Percentiles rank a stretch among this genome's conserved stretches.
phyloP scores from a whole-genome alignment of 768 basidiomycete species.

The Candolleomyces efflorescens region DNA sequence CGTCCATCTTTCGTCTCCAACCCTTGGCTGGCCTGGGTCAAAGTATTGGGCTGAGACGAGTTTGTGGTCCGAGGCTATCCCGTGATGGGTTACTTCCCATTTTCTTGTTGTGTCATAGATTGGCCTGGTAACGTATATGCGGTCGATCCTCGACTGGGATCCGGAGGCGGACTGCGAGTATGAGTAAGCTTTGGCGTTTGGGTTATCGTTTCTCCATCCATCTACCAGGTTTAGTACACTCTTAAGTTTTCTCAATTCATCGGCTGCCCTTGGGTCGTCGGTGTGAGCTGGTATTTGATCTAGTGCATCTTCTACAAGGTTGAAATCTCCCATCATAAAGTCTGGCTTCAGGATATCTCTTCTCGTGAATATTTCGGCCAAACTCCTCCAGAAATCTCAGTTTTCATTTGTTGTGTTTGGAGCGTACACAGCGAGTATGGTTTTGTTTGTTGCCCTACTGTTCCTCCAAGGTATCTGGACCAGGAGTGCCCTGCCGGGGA shows the following conservation, averaged over 20 bases:
- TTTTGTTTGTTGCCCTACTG: slow-evolving; percentile 6
- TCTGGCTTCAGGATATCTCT: slow-evolving; percentile 18
- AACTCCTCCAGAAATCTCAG: slow-evolving; percentile 21
- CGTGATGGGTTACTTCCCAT: slow-evolving; percentile 20
- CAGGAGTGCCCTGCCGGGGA: slow-evolving; percentile 23
- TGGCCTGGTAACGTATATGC: slow-evolving; percentile 26
- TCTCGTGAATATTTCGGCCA: slow-evolving; percentile 4
- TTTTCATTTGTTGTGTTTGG: slow-evolving; percentile 26
- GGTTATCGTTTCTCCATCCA: slow-evolving; percentile 28
- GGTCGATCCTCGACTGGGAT: slow-evolving; percentile 27
- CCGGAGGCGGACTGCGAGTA: slow-evolving; percentile 15
- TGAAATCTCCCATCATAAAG: slow-evolving; percentile 36
- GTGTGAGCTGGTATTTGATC: slow-evolving; percentile 27
- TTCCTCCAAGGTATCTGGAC: slow-evolving; percentile 15
- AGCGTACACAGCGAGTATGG: slow-evolving; percentile 29
- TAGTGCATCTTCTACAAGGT: slow-evolving; percentile 33
- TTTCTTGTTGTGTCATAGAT: slow-evolving; percentile 12
- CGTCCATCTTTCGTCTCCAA: slow-evolving; percentile 30
- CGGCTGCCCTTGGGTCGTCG: neutral
- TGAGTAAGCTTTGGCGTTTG: slow-evolving; percentile 19
- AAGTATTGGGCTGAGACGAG: slow-evolving; percentile 22
- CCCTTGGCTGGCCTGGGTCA: slow-evolving; percentile 17
- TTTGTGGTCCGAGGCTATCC: slow-evolving; percentile 27
- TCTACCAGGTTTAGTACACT: slow-evolving; percentile 17
- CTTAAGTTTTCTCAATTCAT: slow-evolving; percentile 20